These are phyloP conservation scores for Porodaedalea pini DNA, from an alignment of 1,284 basidiomycete genomes.

Conservation along the genomic window DNA sequence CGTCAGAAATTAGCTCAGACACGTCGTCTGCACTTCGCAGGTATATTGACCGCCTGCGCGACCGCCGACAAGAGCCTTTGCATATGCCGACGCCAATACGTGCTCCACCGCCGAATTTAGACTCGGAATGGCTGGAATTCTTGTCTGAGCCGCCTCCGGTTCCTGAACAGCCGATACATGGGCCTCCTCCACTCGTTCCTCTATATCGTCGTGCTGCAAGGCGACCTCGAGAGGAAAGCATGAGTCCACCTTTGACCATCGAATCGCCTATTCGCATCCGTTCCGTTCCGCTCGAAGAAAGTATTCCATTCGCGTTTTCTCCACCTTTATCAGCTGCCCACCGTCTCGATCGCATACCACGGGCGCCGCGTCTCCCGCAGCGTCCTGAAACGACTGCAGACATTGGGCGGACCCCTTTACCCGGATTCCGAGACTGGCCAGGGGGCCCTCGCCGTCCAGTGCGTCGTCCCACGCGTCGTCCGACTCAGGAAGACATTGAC, in stretches of 20 bases:
- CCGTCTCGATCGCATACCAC: background rate
- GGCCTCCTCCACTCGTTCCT: slow-evolving; percentile 19
- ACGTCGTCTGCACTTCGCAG: slow-evolving; percentile 17
- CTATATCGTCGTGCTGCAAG: slow-evolving; percentile 11
- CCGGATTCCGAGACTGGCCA: background rate
- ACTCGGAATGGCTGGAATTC: slow-evolving; percentile 20
- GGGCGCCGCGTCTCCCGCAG: background rate
- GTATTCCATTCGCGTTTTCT: background rate
- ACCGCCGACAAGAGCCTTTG: slow-evolving; percentile 12
- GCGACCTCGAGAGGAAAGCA: slow-evolving; percentile 6
- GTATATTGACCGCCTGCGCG: slow-evolving; percentile 19
- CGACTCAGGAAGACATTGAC: slow-evolving; percentile 17
- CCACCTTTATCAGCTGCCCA: too few relatives aligned
- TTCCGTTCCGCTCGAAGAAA: slow-evolving; percentile 14
- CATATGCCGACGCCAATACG: slow-evolving; percentile 20
- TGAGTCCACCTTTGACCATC: slow-evolving; percentile 13
- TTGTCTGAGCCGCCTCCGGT: slow-evolving; percentile 13
- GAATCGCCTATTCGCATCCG: slow-evolving; percentile 12
- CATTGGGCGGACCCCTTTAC: background rate
- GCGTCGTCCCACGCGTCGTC: background rate
- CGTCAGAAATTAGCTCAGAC: slow-evolving; percentile 19
- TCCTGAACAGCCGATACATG: slow-evolving; percentile 19
- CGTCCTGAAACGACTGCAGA: background rate
- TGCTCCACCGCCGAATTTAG: slow-evolving; percentile 10
- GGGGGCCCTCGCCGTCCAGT: background rate